A percentile compares a stretch with the other conserved stretches of the same genome.
phyloP scores from a whole-genome alignment of 495 filamentous ascomycete species.

The Lasiosphaeriaceae sp. region DNA sequence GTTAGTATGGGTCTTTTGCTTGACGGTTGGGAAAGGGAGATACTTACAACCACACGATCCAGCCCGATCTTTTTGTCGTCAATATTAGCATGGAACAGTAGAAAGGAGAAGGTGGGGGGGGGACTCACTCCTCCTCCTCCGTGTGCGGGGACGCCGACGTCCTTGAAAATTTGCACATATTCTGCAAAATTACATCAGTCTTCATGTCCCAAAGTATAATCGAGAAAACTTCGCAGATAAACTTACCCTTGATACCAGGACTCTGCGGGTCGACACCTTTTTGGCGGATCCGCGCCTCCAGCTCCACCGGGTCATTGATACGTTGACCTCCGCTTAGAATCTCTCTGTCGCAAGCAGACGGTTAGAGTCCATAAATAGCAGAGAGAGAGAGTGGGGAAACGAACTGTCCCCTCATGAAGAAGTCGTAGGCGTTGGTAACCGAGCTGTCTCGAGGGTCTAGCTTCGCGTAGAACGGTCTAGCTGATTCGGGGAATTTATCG shows the following conservation, averaged over 20 bases:
- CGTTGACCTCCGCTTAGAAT: conserved; percentile 75
- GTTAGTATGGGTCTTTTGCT: too few relatives aligned
- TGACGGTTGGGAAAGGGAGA: too few relatives aligned
- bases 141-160: conserved; percentile 67
- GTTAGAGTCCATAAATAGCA: too few relatives aligned
- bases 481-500: conserved; percentile 78
- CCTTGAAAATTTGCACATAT: conserved; percentile 73
- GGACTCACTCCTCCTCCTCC: conserved; percentile 66
- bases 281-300: conserved; percentile 60
- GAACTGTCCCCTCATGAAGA: conserved; percentile 78
- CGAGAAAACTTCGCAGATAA: too few relatives aligned
- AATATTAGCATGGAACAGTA: too few relatives aligned
- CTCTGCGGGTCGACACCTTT: conserved; percentile 70
- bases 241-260: conserved; percentile 58
- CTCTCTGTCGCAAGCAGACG: conserved; percentile 24
- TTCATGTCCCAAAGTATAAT: too few relatives aligned
- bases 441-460: conserved; percentile 58
- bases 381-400: too few relatives aligned
- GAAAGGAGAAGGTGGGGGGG: too few relatives aligned
- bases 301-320: conserved; percentile 64
- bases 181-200: too few relatives aligned
- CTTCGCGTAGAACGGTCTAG: conserved; percentile 84
- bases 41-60: too few relatives aligned
- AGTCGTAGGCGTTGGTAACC: conserved; percentile 80
- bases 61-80: too few relatives aligned